Evolutionary conservation across 73 alveolate genomes (phyloP).

Genomic region (Paramecium sonneborni): DNA sequence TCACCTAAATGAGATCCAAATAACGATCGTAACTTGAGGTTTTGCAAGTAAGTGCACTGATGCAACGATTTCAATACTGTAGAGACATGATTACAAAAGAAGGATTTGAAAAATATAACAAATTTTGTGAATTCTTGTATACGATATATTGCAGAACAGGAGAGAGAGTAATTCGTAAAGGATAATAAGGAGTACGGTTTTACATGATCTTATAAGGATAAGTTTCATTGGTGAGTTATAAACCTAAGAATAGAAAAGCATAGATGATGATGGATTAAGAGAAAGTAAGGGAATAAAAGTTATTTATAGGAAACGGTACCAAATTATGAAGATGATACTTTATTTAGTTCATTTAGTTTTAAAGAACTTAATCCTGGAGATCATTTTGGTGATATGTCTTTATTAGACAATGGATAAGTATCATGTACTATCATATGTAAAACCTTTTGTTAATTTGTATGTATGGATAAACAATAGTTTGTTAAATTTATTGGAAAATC

Average conservation of each 20-base stretch:
- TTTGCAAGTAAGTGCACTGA: background rate
- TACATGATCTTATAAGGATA: background rate
- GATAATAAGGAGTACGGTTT: background rate
- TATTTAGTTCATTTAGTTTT: background rate
- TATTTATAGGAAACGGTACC: background rate
- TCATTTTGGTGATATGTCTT: conserved; percentile 33
- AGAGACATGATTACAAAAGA: background rate
- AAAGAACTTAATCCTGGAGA: background rate
- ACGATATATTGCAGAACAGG: background rate
- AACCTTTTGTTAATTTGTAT: background rate
- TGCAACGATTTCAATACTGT: conserved; percentile 17
- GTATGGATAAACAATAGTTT: conserved; percentile 22
- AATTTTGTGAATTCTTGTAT: background rate
- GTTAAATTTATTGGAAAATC: background rate
- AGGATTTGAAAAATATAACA: background rate
- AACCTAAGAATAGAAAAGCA: conserved; percentile 19
- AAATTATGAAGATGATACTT: background rate
- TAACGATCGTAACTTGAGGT: background rate
- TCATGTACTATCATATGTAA: background rate
- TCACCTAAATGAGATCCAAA: background rate
- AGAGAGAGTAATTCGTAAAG: background rate
- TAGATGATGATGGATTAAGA: background rate
- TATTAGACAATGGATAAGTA: background rate
- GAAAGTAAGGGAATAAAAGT: background rate
- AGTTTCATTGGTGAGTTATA: background rate